Percentiles rank a stretch among this genome's conserved stretches.
Conservation (phyloP, 805 yeast genomes). For the Cyberlindnera nakhonratchasimensis region DNA sequence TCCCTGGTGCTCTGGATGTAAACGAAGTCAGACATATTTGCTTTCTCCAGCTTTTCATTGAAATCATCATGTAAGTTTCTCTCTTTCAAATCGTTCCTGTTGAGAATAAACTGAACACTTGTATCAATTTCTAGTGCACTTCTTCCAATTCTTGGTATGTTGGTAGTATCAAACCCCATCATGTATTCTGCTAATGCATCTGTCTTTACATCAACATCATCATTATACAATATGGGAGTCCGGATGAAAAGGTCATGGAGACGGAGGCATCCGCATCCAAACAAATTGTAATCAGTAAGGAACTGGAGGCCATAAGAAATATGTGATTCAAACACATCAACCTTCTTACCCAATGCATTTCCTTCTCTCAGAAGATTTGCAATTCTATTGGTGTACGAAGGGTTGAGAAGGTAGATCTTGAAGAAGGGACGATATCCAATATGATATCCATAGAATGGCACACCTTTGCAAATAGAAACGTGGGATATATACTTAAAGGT, state of each 20-base stretch:
- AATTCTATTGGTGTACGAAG: constrained; percentile 53
- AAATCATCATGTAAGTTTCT: constrained; percentile 51
- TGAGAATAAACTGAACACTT: constrained; percentile 54
- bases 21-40: constrained; percentile 16
- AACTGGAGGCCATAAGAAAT: constrained; percentile 76
- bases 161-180: constrained; percentile 23
- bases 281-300: constrained; percentile 75
- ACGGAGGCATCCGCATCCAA: constrained; percentile 78
- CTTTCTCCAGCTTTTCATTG: constrained; percentile 31
- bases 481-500: constrained; percentile 49
- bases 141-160: constrained; percentile 52
- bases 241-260: constrained; percentile 49
- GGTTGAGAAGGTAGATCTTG: constrained; percentile 66
- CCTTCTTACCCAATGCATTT: constrained; percentile 31
- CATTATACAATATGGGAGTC: constrained; percentile 45
- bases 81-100: constrained; percentile 44
- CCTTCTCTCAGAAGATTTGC: constrained; percentile 48
- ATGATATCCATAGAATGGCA: constrained; percentile 82
- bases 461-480: constrained; percentile 63
- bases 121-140: constrained; percentile 72
- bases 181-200: constrained; percentile 34
- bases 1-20: constrained; percentile 47
- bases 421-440: constrained; percentile 60
- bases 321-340: constrained; percentile 74
- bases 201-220: constrained; percentile 27